Base-by-base conservation (phyloP, 1,139 yeast genomes). In the Kazachstania sp. region DNA sequence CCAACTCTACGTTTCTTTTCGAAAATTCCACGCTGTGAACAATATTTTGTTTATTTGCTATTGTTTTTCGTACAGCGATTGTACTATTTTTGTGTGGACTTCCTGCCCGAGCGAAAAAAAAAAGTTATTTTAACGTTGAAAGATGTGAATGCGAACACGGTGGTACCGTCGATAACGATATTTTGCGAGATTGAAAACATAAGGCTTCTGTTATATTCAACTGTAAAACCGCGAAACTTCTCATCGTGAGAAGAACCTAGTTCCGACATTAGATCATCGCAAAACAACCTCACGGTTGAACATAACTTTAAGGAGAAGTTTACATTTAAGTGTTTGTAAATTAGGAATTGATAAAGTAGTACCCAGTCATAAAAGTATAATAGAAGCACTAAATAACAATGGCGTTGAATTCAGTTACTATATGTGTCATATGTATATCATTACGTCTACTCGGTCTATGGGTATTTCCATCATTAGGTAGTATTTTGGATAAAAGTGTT, bases 401-500 rank as follows among this genome's bases (percentile, higher is more conserved):
- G 36, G 20, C 16, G 11, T 2, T 32, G 15, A 32, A 13, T 11
- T 32, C 36, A 15, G 36, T 32, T 7, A 15, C 19, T 9, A 32
- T 38, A 28, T 38, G 32, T 4, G 37, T 18, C 9, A 38, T 45
- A 12, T 37, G 50, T 23, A 36, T 35, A 9, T 41, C 42, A 7
- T 3, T 39, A 28, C 42, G 42, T 19, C n/a, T 39, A 37, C 39
- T 52, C 15, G 47, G 58, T n/a, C 43, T 57, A 13, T 31, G 47
- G 32, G 30, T 52, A 37, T 63, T 60, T 42, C 65, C 66, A n/a
- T 48, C 56, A 7, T 34, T 63, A 36, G 57, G 52, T 40, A 46
- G 49, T 32, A 56, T 49, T 32, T 51, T 81, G 44, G 84, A 78
- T 51, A 68, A 72, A 15, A 72, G 79, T 5, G 87, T 84, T 5